A percentile compares a stretch with the other conserved stretches of the same genome.
Conservation (phyloP, 768 basidiomycete species). For the Psilocybe tampanensis region DNA sequence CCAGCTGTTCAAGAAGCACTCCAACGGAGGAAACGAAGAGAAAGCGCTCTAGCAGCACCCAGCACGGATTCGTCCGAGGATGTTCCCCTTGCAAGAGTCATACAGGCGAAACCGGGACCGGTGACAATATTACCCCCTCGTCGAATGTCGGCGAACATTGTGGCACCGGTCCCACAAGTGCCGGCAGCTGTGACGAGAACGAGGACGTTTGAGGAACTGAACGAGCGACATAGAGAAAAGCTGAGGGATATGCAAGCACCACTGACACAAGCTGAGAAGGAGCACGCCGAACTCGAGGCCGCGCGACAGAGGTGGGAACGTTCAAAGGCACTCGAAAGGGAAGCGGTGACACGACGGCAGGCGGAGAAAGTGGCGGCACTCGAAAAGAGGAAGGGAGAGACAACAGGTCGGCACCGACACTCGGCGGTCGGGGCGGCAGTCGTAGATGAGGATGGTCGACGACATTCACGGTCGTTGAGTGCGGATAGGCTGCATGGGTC, state of each 20-base stretch:
- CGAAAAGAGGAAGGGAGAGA: constrained; percentile 49
- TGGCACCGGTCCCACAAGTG: constrained; percentile 51
- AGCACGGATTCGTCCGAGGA: constrained; percentile 51
- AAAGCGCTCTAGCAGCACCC: constrained; percentile 60
- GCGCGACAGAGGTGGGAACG: constrained; percentile 85
- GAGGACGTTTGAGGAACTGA: constrained; percentile 85
- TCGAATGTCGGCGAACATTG: constrained; percentile 37
- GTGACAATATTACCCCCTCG: constrained; percentile 52
- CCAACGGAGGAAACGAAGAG: constrained; percentile 67
- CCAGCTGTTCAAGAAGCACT: constrained; percentile 78
- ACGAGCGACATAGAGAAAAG: constrained; percentile 84
- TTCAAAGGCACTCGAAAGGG: constrained; percentile 71
- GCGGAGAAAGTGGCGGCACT: constrained; percentile 66
- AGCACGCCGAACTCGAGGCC: constrained; percentile 73
- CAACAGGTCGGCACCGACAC: constrained; percentile 34
- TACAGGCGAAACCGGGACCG: constrained; percentile 32
- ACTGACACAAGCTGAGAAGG: constrained; percentile 77
- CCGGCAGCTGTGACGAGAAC: constrained; percentile 53
- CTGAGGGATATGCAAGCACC: constrained; percentile 83
- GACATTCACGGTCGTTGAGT: constrained; percentile 59
- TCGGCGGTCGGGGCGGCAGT: constrained; percentile 26
- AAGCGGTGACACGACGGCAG: constrained; percentile 71
- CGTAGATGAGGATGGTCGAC: constrained; percentile 27
- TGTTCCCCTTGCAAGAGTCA: constrained; percentile 41
- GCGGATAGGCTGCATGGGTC: constrained; percentile 60